A percentile compares a stretch with the other conserved stretches of the same genome.
Evolutionary conservation across 495 filamentous ascomycete species (phyloP).

Genomic region (Pyronema domesticum): DNA sequence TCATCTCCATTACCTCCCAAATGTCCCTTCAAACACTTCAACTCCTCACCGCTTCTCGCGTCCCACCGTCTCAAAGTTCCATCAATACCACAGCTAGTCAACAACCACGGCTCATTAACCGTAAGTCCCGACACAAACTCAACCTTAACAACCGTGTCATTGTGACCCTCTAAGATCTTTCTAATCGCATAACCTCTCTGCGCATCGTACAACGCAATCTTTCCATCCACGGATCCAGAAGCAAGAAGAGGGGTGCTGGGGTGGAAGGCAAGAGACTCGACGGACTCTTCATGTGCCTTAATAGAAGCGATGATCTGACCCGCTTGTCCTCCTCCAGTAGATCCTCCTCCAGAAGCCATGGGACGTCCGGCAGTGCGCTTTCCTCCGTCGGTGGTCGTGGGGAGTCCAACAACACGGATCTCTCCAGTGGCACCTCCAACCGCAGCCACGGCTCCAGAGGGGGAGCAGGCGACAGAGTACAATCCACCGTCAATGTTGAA

Average conservation of each 20-base stretch:
- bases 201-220: slow-evolving; percentile 72
- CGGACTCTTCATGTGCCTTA: slow-evolving; percentile 49
- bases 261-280: slow-evolving; percentile 75
- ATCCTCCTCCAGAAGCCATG: slow-evolving; percentile 22
- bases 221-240: slow-evolving; percentile 77
- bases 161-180: slow-evolving; percentile 60
- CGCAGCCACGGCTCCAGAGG: slow-evolving; percentile 56
- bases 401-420: slow-evolving; percentile 68
- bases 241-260: slow-evolving; percentile 63
- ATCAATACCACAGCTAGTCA: slow-evolving; percentile 73
- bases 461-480: slow-evolving; percentile 67
- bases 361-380: slow-evolving; percentile 22
- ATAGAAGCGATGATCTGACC: slow-evolving; percentile 59
- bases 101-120: slow-evolving; percentile 35
- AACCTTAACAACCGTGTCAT: slow-evolving; percentile 77
- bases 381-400: slow-evolving; percentile 32
- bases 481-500: slow-evolving; percentile 84
- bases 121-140: slow-evolving; percentile 39
- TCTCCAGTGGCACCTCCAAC: slow-evolving; percentile 75
- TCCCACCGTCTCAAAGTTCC: slow-evolving; percentile 80
- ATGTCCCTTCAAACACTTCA: slow-evolving; percentile 46
- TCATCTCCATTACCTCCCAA: slow-evolving; percentile 69
- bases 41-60: slow-evolving; percentile 54
- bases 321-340: slow-evolving; percentile 39
- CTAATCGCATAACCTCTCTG: slow-evolving; percentile 67